Base-by-base conservation (phyloP, 805 yeast genomes). In the Brettanomyces nanus region DNA sequence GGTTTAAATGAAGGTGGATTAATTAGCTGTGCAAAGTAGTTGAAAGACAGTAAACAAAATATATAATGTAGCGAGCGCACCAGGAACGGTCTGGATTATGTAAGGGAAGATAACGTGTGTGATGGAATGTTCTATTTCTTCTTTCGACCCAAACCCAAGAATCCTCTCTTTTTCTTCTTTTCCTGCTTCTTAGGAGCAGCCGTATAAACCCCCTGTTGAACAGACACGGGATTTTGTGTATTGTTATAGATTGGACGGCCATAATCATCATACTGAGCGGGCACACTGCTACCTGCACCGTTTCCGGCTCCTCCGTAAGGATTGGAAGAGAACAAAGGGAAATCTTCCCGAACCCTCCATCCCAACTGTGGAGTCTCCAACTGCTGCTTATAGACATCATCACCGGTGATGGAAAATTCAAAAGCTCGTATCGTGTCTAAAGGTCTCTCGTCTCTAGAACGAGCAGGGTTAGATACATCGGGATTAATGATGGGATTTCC, bases 351-450 rank as follows among this genome's bases (percentile, higher is more conserved):
- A 7, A 85, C 85, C 38, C 83, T 77, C 81, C 94, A 89, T 13
- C 97, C 97, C 31, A 82, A 70, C 15, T 75, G 67, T 6, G 75
- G 74, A 4, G 89, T 70, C 61, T 89, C 97, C 52, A 86, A 68
- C 51, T 84, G 86, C 40, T 85, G 92, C 38, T 80, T 77, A 66
- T 84, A 81, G 10, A 74, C 61, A 41, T 71, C 63, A 59, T 92
- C 98, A 37, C 95, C 95, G 5, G 95, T 85, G 46, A 92, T 87
- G 28, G 97, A 80, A 56, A 81, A 92, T 66, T 92, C 97, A 61
- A 92, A 92, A 4, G 85, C 71, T 50, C 97, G 72, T 52, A 92
- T 89, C 2, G 99, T 92, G 59, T 94, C 99, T 52, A 92, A 66
- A 4, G 99, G 99, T 53, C 99, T 76, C 63, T 92, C 99, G 59